phyloP scores from a whole-genome alignment of 2,329 filamentous ascomycete genomes.

The Penicillium sp. region DNA sequence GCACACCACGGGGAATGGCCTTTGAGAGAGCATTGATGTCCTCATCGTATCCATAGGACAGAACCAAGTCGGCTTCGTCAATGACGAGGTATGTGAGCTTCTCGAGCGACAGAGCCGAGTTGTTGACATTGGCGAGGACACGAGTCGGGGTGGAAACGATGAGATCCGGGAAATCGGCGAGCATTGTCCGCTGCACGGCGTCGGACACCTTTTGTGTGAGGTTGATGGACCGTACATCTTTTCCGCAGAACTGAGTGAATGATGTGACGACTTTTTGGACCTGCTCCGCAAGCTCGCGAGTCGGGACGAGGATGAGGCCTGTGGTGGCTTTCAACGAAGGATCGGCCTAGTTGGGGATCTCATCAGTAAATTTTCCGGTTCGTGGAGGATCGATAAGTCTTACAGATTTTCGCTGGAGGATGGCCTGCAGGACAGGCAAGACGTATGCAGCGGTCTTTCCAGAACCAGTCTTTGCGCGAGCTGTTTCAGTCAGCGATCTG shows the following conservation, averaged over 20 bases:
- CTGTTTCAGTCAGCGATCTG: conserved; percentile 40
- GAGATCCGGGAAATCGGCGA: conserved; percentile 81
- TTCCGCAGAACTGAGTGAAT: conserved; percentile 76
- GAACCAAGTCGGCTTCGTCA: conserved; percentile 88
- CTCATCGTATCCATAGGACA: conserved; percentile 91
- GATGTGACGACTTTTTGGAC: conserved; percentile 73
- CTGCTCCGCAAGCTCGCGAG: conserved; percentile 88
- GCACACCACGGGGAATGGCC: conserved; percentile 74
- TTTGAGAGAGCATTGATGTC: conserved; percentile 77
- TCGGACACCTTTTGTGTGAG: conserved; percentile 87
- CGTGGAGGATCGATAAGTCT: conserved; percentile 10
- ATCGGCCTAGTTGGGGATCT: conserved; percentile 26
- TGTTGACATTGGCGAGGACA: conserved; percentile 72
- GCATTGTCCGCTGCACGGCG: conserved; percentile 77
- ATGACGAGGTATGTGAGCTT: conserved; percentile 74
- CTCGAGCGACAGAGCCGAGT: conserved; percentile 64
- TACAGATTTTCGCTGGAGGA: conserved; percentile 72
- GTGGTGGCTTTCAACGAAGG: conserved; percentile 52
- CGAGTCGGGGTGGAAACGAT: conserved; percentile 87
- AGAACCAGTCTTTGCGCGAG: conserved; percentile 89
- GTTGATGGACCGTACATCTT: conserved; percentile 77
- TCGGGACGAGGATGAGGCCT: conserved; percentile 87
- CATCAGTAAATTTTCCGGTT: conserved; percentile 1
- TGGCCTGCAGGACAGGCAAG: conserved; percentile 78
- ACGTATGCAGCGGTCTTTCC: conserved; percentile 97